A percentile compares a stretch with the other conserved stretches of the same genome.
phyloP scores from a whole-genome alignment of 2,329 filamentous ascomycete genomes.

The Rosellinia necatrix region DNA sequence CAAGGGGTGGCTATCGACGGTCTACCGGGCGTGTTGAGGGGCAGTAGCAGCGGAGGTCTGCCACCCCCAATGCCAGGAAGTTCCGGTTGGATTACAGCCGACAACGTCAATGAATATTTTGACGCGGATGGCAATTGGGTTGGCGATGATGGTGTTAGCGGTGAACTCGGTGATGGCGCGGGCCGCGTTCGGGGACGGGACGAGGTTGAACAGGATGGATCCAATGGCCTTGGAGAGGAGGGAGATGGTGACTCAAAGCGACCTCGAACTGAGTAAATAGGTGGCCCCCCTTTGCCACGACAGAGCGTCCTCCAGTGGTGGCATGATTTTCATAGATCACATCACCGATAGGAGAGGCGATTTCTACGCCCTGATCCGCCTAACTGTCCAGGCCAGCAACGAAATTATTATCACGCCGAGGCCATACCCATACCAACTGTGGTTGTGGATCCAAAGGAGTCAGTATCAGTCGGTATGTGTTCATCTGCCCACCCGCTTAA shows the following conservation, averaged over 20 bases:
- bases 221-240: constrained; percentile 48
- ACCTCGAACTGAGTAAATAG: constrained; percentile 38
- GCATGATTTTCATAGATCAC: not conserved
- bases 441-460: not conserved
- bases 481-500: not conserved
- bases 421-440: not conserved
- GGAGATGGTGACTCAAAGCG: constrained; percentile 44
- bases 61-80: constrained; percentile 75
- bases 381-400: not conserved
- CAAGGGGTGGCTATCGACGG: constrained; percentile 59
- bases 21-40: constrained; percentile 58
- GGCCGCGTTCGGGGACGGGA: constrained; percentile 60
- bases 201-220: constrained; percentile 56
- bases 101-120: constrained; percentile 85
- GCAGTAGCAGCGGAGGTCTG: constrained; percentile 54
- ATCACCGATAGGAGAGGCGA: not conserved
- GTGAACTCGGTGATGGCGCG: constrained; percentile 66
- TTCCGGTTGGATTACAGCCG: constrained; percentile 85
- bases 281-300: not conserved
- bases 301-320: not conserved
- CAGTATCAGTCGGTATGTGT: constrained; percentile 17
- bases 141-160: constrained; percentile 48
- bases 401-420: not conserved
- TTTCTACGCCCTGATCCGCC: not conserved
- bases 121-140: constrained; percentile 83